A percentile compares a stretch with the other conserved stretches of the same genome.
phyloP scores from a whole-genome alignment of 208 protist species.

The Willaertia magna region DNA sequence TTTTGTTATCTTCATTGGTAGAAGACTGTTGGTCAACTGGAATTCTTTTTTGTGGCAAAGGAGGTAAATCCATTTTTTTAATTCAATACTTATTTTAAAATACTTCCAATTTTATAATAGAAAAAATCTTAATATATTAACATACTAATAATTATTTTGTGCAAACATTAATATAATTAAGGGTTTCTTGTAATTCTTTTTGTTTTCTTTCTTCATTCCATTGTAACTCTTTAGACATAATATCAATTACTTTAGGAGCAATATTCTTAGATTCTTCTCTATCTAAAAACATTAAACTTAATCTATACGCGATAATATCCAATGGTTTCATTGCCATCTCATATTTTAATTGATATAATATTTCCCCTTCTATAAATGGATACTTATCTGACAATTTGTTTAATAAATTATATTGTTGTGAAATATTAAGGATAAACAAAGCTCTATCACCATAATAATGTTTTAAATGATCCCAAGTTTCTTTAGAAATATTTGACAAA shows the following conservation, averaged over 20 bases:
- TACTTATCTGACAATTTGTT: conserved; percentile 16
- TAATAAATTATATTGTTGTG: conserved; percentile 13
- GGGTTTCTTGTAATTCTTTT: not conserved
- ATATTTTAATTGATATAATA: conserved; percentile 48
- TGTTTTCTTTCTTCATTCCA: conserved; percentile 36
- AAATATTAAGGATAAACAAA: conserved; percentile 35
- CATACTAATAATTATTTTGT: not conserved
- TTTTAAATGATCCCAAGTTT: conserved; percentile 26
- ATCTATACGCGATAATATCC: conserved; percentile 76
- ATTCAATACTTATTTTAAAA: too few relatives aligned
- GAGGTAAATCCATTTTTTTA: too few relatives aligned
- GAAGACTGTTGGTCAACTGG: too few relatives aligned
- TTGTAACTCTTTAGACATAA: conserved; percentile 60
- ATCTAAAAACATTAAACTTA: conserved; percentile 71
- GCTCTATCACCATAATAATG: conserved; percentile 34
- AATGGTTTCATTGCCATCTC: conserved; percentile 70
- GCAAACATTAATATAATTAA: not conserved
- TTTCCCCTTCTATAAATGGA: conserved; percentile 67
- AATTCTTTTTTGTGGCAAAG: too few relatives aligned
- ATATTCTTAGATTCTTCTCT: conserved; percentile 41
- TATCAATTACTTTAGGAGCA: conserved; percentile 56
- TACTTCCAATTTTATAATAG: too few relatives aligned
- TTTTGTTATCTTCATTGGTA: too few relatives aligned
- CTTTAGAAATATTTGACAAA: conserved; percentile 11
- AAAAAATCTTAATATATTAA: too few relatives aligned